Evolutionary conservation across 371 early-diverging fungal genomes (phyloP).

Genomic region (Mucor indicus): DNA sequence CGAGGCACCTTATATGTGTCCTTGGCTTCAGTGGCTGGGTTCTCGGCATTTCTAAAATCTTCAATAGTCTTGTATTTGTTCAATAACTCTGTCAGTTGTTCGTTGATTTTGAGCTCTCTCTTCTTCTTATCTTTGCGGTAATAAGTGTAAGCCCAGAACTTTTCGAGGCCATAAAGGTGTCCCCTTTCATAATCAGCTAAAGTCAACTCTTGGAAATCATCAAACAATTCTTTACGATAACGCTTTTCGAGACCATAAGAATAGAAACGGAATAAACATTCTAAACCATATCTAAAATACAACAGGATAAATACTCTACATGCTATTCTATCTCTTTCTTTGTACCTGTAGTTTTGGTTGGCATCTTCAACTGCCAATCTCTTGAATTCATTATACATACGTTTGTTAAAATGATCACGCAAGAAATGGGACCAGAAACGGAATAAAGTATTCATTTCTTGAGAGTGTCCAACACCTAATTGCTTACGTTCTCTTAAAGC

Average conservation of each 20-base stretch:
- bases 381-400: conserved; percentile 93
- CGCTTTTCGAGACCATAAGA: conserved; percentile 93
- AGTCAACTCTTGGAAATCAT: conserved; percentile 88
- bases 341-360: conserved; percentile 78
- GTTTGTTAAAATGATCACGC: conserved; percentile 90
- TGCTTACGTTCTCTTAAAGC: conserved; percentile 93
- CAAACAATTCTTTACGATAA: conserved; percentile 82
- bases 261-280: conserved; percentile 96
- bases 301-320: neutral
- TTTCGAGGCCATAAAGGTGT: conserved; percentile 90
- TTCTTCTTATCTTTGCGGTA: conserved; percentile 87
- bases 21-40: conserved; percentile 19
- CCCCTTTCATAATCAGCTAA: conserved; percentile 75
- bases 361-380: conserved; percentile 90
- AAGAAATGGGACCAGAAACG: conserved; percentile 98
- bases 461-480: conserved; percentile 89
- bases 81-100: conserved; percentile 61
- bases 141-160: conserved; percentile 94
- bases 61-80: conserved; percentile 67
- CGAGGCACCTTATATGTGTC: conserved; percentile 48
- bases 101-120: conserved; percentile 66
- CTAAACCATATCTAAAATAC: conserved; percentile 74
- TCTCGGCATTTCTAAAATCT: conserved; percentile 66
- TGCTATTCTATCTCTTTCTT: neutral
- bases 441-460: conserved; percentile 97